A percentile compares a stretch with the other conserved stretches of the same genome.
These are phyloP conservation scores for Penicillium sp. DNA, from an alignment of 2,329 filamentous ascomycete genomes.

Conservation along the genomic window DNA sequence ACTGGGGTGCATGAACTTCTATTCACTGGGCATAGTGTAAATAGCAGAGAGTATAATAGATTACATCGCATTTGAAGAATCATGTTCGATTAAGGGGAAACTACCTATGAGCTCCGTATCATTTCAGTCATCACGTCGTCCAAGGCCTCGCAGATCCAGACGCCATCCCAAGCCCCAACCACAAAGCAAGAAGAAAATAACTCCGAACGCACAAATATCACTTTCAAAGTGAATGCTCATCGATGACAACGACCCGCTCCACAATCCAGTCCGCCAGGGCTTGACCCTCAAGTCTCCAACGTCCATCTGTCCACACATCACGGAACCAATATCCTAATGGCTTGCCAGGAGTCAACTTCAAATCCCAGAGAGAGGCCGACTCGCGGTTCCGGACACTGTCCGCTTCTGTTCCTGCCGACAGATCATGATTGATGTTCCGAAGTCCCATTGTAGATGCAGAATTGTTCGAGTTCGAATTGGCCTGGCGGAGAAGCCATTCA, in stretches of 20 bases:
- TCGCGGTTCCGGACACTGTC: constrained; percentile 5
- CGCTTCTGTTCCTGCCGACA: constrained; percentile 17
- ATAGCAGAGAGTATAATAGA: too few species aligned
- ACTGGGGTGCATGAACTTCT: too few species aligned
- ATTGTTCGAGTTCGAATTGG: constrained; percentile 24
- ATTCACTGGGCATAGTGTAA: too few species aligned
- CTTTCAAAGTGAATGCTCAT: constrained; percentile 19
- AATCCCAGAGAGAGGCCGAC: constrained; percentile 23
- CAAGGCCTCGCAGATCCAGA: not conserved
- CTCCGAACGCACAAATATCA: not conserved
- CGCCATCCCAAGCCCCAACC: constrained; percentile 5
- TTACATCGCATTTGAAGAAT: not conserved
- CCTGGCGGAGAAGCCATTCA: constrained; percentile 63
- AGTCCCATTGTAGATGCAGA: constrained; percentile 13
- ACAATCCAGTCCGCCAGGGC: constrained; percentile 38
- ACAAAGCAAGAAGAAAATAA: not conserved
- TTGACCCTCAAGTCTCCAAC: constrained; percentile 41
- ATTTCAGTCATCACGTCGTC: constrained; percentile 21
- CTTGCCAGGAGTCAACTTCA: constrained; percentile 20
- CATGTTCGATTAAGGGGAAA: constrained; percentile 4
- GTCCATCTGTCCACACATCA: constrained; percentile 37
- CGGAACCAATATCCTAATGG: constrained; percentile 33
- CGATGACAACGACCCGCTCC: constrained; percentile 37
- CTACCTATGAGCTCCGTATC: constrained; percentile 9
- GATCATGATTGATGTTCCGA: constrained; percentile 27